These are phyloP conservation scores for Hygrophorus russula DNA, from an alignment of 768 basidiomycete species.

Conservation along the genomic window DNA sequence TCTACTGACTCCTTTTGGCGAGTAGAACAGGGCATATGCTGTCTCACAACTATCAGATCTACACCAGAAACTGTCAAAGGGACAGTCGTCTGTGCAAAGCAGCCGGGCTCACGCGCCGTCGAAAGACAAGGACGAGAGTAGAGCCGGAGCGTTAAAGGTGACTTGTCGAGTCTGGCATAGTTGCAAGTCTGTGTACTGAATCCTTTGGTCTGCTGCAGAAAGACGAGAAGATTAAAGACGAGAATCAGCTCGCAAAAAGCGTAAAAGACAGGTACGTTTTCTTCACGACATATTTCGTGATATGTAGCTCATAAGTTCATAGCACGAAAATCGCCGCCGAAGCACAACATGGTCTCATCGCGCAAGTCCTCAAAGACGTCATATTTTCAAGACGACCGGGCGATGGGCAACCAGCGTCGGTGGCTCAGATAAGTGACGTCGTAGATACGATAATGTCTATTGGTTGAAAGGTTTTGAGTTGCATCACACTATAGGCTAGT, in stretches of 20 bases:
- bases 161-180: neutral
- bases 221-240: slow-evolving; percentile 78
- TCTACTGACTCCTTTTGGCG: neutral
- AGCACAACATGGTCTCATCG: slow-evolving; percentile 87
- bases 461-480: slow-evolving; percentile 21
- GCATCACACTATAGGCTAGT: too few relatives aligned
- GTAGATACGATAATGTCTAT: slow-evolving; percentile 32
- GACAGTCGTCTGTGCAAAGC: slow-evolving; percentile 41
- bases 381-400: slow-evolving; percentile 63
- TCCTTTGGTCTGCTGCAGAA: slow-evolving; percentile 19
- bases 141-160: slow-evolving; percentile 30
- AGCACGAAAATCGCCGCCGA: slow-evolving; percentile 87
- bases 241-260: slow-evolving; percentile 79
- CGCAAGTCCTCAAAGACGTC: slow-evolving; percentile 88
- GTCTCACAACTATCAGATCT: slow-evolving; percentile 86
- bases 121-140: slow-evolving; percentile 36
- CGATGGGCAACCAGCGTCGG: slow-evolving; percentile 9
- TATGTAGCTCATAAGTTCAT: slow-evolving; percentile 3
- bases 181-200: neutral
- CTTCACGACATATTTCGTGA: neutral
- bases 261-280: slow-evolving; percentile 73
- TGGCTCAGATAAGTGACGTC: slow-evolving; percentile 24
- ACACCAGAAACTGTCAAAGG: slow-evolving; percentile 78
- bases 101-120: slow-evolving; percentile 50
- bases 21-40: slow-evolving; percentile 86